These are phyloP conservation scores for Durotheca rogersii DNA, from an alignment of 495 filamentous ascomycete species.

Conservation along the genomic window DNA sequence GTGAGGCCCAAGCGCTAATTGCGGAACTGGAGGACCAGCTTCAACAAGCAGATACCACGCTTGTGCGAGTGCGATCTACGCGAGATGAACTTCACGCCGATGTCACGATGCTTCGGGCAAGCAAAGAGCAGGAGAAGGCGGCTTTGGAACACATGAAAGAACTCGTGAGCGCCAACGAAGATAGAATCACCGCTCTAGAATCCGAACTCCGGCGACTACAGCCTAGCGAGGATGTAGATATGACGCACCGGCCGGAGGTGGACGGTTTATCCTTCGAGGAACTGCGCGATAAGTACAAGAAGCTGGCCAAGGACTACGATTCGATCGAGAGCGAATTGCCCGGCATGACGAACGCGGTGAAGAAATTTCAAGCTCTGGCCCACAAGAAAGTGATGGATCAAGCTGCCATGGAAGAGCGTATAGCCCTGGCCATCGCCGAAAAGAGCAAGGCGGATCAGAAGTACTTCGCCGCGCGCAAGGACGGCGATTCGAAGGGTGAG, in stretches of 20 bases:
- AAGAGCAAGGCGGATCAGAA: slow-evolving; percentile 97
- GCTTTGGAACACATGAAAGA: slow-evolving; percentile 72
- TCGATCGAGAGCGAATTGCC: slow-evolving; percentile 84
- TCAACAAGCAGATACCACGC: slow-evolving; percentile 75
- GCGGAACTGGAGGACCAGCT: slow-evolving; percentile 79
- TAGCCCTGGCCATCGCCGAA: slow-evolving; percentile 73
- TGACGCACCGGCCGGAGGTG: slow-evolving; percentile 51
- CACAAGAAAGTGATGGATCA: slow-evolving; percentile 82
- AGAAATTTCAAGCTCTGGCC: slow-evolving; percentile 78
- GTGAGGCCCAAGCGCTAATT: slow-evolving; percentile 67
- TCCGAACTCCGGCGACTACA: slow-evolving; percentile 74
- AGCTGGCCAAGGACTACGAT: slow-evolving; percentile 72
- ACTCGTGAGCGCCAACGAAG: slow-evolving; percentile 70
- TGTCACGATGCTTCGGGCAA: slow-evolving; percentile 71
- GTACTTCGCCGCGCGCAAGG: slow-evolving; percentile 92
- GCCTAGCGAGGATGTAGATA: slow-evolving; percentile 45
- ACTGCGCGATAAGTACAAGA: slow-evolving; percentile 68
- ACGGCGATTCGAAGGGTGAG: slow-evolving; percentile 75
- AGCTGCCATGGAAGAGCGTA: slow-evolving; percentile 71
- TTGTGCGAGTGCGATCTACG: slow-evolving; percentile 76
- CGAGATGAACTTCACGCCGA: slow-evolving; percentile 86
- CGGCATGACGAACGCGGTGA: slow-evolving; percentile 82
- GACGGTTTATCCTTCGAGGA: slow-evolving; percentile 62
- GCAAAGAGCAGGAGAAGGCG: slow-evolving; percentile 71
- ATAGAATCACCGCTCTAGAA: slow-evolving; percentile 76